A percentile compares a stretch with the other conserved stretches of the same genome.
phyloP scores from a whole-genome alignment of 768 basidiomycete genomes.

The Agrocybe praecox region DNA sequence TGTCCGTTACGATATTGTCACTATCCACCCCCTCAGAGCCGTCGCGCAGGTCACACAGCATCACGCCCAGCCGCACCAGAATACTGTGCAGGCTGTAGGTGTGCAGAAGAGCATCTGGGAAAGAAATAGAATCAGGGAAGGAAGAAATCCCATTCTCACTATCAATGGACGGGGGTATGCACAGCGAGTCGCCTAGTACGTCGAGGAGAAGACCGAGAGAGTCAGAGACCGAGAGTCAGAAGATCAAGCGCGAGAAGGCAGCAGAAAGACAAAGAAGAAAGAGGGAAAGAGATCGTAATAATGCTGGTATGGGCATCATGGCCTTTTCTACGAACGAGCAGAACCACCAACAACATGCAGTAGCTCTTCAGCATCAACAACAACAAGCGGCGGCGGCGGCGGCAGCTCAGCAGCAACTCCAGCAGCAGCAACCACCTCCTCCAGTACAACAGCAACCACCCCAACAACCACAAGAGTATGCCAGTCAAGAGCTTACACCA shows the following conservation, averaged over 20 bases:
- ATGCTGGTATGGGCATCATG: slow-evolving; percentile 43
- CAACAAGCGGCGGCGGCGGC: slow-evolving; percentile 20
- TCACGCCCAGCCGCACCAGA: slow-evolving; percentile 32
- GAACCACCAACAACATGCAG: slow-evolving; percentile 25
- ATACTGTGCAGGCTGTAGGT: slow-evolving; percentile 17
- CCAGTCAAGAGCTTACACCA: slow-evolving; percentile 40
- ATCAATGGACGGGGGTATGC: slow-evolving; percentile 27
- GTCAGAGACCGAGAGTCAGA: slow-evolving; percentile 74
- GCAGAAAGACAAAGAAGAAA: slow-evolving; percentile 85
- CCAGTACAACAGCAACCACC: slow-evolving; percentile 13
- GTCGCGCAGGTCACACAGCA: slow-evolving; percentile 48
- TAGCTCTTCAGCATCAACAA: slow-evolving; percentile 22
- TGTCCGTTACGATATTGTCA: slow-evolving; percentile 52
- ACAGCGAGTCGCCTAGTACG: slow-evolving; percentile 24
- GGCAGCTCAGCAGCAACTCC: slow-evolving; percentile 22
- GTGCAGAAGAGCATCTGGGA: slow-evolving; percentile 10
- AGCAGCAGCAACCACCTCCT: slow-evolving; percentile 16
- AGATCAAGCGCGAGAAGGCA: slow-evolving; percentile 82
- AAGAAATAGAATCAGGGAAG: slow-evolving; percentile 12
- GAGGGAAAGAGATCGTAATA: slow-evolving; percentile 66
- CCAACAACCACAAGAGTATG: slow-evolving; percentile 20
- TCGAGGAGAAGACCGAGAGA: slow-evolving; percentile 63
- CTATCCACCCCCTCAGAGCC: slow-evolving; percentile 34
- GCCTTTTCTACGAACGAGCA: slow-evolving; percentile 36
- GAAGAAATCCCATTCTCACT: slow-evolving; percentile 8